A percentile compares a stretch with the other conserved stretches of the same genome.
Conservation (phyloP, 2,329 filamentous ascomycete species). For the Botrytis cinerea region DNA sequence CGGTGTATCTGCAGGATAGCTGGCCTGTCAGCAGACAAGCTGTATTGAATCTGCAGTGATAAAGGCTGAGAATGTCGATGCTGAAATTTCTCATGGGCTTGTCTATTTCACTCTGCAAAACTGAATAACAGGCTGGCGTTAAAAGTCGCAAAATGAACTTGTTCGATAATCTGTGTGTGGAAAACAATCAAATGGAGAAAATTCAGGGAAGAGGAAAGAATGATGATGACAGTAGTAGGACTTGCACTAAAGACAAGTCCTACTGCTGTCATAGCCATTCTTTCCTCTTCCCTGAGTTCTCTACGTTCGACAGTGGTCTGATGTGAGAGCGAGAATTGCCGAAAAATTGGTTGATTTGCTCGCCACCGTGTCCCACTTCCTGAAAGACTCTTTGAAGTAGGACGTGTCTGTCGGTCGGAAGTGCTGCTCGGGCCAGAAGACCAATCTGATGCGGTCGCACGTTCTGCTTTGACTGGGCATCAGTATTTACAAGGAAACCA, state of each 20-base stretch:
- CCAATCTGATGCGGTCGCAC: neutral
- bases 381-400: constrained; percentile 32
- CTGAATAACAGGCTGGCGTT: too few relatives aligned
- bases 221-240: neutral
- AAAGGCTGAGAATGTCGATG: too few relatives aligned
- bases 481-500: constrained; percentile 3
- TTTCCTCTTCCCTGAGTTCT: neutral
- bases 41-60: neutral
- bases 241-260: neutral
- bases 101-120: too few relatives aligned
- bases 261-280: neutral
- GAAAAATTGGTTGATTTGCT: constrained; percentile 25
- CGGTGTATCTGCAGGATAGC: too few relatives aligned
- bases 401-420: neutral
- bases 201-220: neutral
- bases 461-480: constrained; percentile 48
- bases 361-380: constrained; percentile 37
- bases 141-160: too few relatives aligned
- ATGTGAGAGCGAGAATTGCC: neutral
- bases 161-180: neutral
- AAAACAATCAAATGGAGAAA: neutral
- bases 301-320: neutral
- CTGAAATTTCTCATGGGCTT: too few relatives aligned
- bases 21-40: neutral
- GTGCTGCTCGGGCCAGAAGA: neutral